Evolutionary conservation across 192 early-diverging fungal species (phyloP), one percentile per base, ranked within the genome.

Genomic region (Backusella morwellensis): DNA sequence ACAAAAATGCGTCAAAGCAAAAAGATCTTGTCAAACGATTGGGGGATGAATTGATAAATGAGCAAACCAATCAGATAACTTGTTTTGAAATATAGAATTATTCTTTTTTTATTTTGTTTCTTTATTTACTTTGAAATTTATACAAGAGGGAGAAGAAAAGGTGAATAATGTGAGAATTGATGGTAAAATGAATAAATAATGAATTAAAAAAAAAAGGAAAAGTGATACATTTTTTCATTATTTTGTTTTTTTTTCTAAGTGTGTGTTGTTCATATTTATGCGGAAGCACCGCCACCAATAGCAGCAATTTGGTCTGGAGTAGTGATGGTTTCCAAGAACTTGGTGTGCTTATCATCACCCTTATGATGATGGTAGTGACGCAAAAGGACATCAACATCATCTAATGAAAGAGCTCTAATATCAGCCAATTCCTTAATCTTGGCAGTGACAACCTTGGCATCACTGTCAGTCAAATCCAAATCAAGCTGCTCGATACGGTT

Each of bases 341-440:
- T 78, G 35, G 77, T 76, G 69, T 90, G 89, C 69, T 78, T 74
- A 44, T 90, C 91, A 26, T 82, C 87, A 15, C 63, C 80, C 88
- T 88, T 91, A 83, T 90, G 90, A 23, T 88, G 83, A 71, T 97
- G 94, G 83, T 90, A 95, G 40, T 88, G 80, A 66, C 94, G 87
- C 68, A 97, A 80, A 4, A 97, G 77, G 50, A 86, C 88, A 85
- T 99, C 97, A 21, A 99, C 97, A 80, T 96, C 95, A 71, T 98
- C 97, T 81, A 99, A 88, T 77, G 88, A 91, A 73, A 95, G 91
- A 56, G 97, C 95, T 84, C 94, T 90, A 80, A 97, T 92, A 87
- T 99, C 97, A 23, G 97, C 96, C 34, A 97, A 85, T 76, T 90
- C 85, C 92, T 99, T 99, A 88, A 99, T 98, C 84, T 97, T 93